Evolutionary conservation across 169 alveolate genomes (phyloP).

Genomic region (Besnoitia besnoiti): DNA sequence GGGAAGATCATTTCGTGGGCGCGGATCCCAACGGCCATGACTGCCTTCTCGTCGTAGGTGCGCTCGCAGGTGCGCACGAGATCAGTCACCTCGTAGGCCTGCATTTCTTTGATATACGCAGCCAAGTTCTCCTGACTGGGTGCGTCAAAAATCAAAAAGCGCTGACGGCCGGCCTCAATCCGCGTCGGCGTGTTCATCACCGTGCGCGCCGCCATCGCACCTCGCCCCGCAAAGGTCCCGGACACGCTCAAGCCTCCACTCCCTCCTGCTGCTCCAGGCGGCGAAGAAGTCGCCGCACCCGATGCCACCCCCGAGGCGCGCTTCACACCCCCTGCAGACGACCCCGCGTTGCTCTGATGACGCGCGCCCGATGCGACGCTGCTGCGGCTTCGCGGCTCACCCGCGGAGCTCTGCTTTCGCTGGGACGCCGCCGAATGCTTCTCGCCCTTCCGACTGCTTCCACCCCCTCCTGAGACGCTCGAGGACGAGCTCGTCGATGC

Average conservation of each 20-base stretch:
- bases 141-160: slow-evolving; percentile 88
- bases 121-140: slow-evolving; percentile 85
- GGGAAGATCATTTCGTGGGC: slow-evolving; percentile 84
- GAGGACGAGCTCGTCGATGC: no score
- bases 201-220: slow-evolving; percentile 3
- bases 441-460: no score
- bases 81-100: slow-evolving; percentile 82
- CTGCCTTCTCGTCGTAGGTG: slow-evolving; percentile 81
- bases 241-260: not conserved
- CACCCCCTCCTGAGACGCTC: no score
- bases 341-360: no score
- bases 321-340: no score
- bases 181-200: slow-evolving; percentile 88
- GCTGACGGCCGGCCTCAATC: slow-evolving; percentile 84
- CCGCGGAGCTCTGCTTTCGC: no score
- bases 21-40: slow-evolving; percentile 78
- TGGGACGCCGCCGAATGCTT: no score
- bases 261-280: no score
- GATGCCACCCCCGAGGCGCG: no score
- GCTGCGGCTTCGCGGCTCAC: no score
- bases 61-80: slow-evolving; percentile 92
- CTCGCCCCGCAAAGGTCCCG: not conserved
- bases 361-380: no score
- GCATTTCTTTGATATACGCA: slow-evolving; percentile 84
- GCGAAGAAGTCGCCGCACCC: no score